Evolutionary conservation across 352 stramenopile species (phyloP).

Genomic region (Globisporangium solare): DNA sequence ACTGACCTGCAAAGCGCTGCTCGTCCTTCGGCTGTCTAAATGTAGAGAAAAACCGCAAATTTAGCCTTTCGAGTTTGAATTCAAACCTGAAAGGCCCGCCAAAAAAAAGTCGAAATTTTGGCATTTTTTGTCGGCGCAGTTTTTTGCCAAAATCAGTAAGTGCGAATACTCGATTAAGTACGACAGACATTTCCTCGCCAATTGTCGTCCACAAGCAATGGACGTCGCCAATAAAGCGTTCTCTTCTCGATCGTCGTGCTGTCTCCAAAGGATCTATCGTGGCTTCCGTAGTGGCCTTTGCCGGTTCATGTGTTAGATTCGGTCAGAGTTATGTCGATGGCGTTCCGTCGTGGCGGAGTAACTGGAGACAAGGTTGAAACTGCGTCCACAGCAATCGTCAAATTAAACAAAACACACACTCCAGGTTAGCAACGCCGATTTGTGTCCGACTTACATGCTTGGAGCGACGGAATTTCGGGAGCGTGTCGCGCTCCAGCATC

Average conservation of each 20-base stretch:
- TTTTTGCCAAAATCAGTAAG: constrained; percentile 2
- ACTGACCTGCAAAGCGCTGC: neutral
- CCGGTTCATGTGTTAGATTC: neutral
- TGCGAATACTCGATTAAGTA: neutral
- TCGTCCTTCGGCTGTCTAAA: constrained; percentile 2
- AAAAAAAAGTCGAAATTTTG: neutral
- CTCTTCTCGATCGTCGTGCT: too few relatives aligned
- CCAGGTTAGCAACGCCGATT: too few relatives aligned
- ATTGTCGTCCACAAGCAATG: neutral
- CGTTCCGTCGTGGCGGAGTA: constrained; percentile 20
- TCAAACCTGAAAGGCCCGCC: constrained; percentile 6
- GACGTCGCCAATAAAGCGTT: neutral
- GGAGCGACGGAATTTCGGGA: constrained; percentile 67
- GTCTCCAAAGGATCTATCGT: too few relatives aligned
- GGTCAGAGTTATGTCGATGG: neutral
- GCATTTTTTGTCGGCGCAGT: neutral
- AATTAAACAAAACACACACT: neutral
- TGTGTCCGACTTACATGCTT: constrained; percentile 46
- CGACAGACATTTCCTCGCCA: neutral
- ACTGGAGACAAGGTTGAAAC: constrained; percentile 36
- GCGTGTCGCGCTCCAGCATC: constrained; percentile 71
- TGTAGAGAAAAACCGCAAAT: constrained; percentile 2
- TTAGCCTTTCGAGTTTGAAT: constrained; percentile 6
- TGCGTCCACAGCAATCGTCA: neutral
- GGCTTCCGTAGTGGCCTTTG: neutral